phyloP scores from a whole-genome alignment of 202 grass and related monocot genomes.

The Carex sylvatica region DNA sequence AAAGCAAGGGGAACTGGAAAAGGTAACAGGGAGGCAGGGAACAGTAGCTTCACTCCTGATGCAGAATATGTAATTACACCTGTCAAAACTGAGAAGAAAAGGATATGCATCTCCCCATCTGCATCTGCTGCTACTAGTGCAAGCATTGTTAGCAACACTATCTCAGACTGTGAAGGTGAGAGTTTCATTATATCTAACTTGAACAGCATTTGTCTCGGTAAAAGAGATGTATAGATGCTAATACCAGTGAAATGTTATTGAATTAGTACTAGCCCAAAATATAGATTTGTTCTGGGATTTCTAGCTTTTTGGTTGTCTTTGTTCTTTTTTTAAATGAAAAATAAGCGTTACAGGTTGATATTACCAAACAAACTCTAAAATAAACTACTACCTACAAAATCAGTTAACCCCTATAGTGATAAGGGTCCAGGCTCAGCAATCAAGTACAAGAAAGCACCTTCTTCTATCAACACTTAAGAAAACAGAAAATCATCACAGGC shows the following conservation, averaged over 20 bases:
- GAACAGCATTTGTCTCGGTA: background rate
- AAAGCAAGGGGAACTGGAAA: background rate
- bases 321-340: background rate
- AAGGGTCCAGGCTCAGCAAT: background rate
- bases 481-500: background rate
- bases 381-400: background rate
- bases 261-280: background rate
- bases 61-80: constrained; percentile 9
- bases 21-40: background rate
- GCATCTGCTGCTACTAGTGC: background rate
- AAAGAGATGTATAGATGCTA: background rate
- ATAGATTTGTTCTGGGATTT: background rate
- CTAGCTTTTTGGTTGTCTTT: background rate
- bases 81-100: constrained; percentile 18
- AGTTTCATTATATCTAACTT: background rate
- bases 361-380: constrained; percentile 7
- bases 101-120: background rate
- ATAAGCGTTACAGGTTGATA: background rate
- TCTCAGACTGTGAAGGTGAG: constrained; percentile 17
- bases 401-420: background rate
- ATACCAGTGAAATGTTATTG: constrained; percentile 14
- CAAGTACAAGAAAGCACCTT: background rate
- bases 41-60: background rate
- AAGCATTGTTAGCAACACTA: background rate
- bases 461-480: background rate